Evolutionary conservation across 192 early-diverging fungal species (phyloP).

Genomic region (Lobosporangium transversale): DNA sequence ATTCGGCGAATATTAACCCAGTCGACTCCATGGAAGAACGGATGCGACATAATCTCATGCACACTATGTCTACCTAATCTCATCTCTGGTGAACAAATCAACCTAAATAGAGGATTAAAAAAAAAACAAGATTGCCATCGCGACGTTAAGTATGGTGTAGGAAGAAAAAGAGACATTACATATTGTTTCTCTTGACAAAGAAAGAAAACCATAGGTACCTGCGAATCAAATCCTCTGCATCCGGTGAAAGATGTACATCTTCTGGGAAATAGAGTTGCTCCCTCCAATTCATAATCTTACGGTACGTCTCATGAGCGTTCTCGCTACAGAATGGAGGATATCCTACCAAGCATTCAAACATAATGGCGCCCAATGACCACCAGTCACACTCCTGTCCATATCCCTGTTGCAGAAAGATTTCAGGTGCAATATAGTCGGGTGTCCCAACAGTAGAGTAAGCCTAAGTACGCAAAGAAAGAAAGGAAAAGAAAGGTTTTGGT

Average conservation of each 20-base stretch:
- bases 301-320: slow-evolving; percentile 94
- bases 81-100: slow-evolving; percentile 88
- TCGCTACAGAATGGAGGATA: slow-evolving; percentile 99
- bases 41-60: slow-evolving; percentile 89
- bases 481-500: neutral
- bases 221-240: slow-evolving; percentile 93
- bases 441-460: slow-evolving; percentile 99
- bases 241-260: slow-evolving; percentile 89
- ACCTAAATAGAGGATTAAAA: slow-evolving; percentile 45
- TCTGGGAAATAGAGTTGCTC: slow-evolving; percentile 92
- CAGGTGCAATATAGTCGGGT: slow-evolving; percentile 95
- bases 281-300: slow-evolving; percentile 98
- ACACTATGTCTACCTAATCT: slow-evolving; percentile 83
- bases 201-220: slow-evolving; percentile 55
- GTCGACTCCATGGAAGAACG: slow-evolving; percentile 94
- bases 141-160: neutral
- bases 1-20: slow-evolving; percentile 87
- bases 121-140: neutral
- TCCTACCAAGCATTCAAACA: slow-evolving; percentile 98
- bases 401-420: slow-evolving; percentile 93
- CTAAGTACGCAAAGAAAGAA: slow-evolving; percentile 21
- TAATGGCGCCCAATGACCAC: slow-evolving; percentile 99
- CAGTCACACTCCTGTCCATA: slow-evolving; percentile 99
- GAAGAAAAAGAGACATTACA: neutral
- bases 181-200: neutral